These are phyloP conservation scores for Sclerotinia minor DNA, from an alignment of 2,329 filamentous ascomycete genomes.

Conservation along the genomic window DNA sequence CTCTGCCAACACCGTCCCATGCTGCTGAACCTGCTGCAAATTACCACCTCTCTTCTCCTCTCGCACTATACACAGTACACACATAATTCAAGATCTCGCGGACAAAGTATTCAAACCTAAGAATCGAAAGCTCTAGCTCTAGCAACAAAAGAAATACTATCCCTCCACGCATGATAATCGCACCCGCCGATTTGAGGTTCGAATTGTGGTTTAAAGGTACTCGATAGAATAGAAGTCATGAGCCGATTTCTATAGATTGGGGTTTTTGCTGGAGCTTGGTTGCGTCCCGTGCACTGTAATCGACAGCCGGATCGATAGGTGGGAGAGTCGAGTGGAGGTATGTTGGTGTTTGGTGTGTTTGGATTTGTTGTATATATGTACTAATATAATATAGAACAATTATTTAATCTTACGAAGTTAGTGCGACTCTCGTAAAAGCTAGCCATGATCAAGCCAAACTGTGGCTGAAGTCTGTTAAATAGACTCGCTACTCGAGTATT, in stretches of 20 bases:
- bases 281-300: neutral
- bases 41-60: no score
- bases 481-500: no score
- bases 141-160: constrained; percentile 41
- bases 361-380: neutral
- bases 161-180: constrained; percentile 49
- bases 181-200: constrained; percentile 54
- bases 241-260: constrained; percentile 26
- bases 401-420: no score
- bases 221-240: constrained; percentile 35
- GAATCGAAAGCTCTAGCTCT: constrained; percentile 42
- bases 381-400: neutral
- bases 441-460: no score
- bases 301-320: constrained; percentile 10
- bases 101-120: constrained; percentile 45
- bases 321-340: constrained; percentile 2
- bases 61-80: no score
- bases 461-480: no score
- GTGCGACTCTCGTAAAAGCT: no score
- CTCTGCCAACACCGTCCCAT: constrained; percentile 17
- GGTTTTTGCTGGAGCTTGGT: constrained; percentile 21
- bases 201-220: constrained; percentile 48
- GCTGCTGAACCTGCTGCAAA: no score
- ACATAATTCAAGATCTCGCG: no score
- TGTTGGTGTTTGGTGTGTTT: neutral